Evolutionary conservation across 805 yeast genomes (phyloP), one percentile per base, ranked within the genome.

Genomic region (Tetrapisispora arboricola): DNA sequence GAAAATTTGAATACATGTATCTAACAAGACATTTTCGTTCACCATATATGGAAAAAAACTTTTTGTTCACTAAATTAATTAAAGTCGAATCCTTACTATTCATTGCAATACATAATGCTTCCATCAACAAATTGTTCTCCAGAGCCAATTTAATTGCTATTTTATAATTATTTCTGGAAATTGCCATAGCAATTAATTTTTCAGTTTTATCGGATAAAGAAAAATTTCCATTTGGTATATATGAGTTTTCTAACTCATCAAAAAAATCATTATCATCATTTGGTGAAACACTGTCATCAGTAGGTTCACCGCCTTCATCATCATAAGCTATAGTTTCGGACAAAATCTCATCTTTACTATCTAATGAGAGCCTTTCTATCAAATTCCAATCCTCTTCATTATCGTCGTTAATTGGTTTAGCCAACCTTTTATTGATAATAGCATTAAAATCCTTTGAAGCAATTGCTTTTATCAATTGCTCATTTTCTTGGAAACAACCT

Each of bases 101-200:
- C 54, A 83, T 63, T 0, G 97, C 84, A 45, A 92, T 70, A 25
- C 87, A 66, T 50, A 88, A 70, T 3, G 97, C 96, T 58, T 92
- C 97, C 17, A 74, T 60, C 16, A 86, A 61, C 44, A 73, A 71
- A 38, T 74, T 80, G 29, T 75, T 72, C 33, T 75, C 68, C 44
- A 92, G 64, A 48, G 90, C 76, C 18, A 69, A 54, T 29, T 78
- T 72, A 10, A 85, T 78, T 1, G 96, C 96, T 20, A 71, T 67
- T 11, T 72, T 72, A 39, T 73, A 63, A 38, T 85, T 72, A 44
- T 87, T 85, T 13, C 61, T 57, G 36, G 88, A 68, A 35, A 90
- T 57, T n/a, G 72, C 67, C 43, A 65, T 61, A 5, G 71, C 65
- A 32, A 82, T 46, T 12, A 61, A 55, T 39, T 65, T 67, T 30